phyloP scores from a whole-genome alignment of 805 yeast genomes.

The Kodamaea kaohsiungensis region DNA sequence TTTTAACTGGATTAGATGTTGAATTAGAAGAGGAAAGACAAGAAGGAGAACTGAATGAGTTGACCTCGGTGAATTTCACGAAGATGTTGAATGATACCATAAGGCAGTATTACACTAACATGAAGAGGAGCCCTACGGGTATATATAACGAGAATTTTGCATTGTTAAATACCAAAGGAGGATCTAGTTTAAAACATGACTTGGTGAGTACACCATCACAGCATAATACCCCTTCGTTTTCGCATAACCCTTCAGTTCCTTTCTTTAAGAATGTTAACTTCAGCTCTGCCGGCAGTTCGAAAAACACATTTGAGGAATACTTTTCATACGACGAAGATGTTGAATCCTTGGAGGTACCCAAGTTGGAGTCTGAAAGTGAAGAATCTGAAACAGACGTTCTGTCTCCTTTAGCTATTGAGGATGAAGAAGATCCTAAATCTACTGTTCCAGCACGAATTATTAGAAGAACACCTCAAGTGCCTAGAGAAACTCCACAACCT shows the following conservation, averaged over 20 bases:
- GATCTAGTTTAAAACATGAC: constrained; percentile 2
- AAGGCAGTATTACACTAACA: constrained; percentile 30
- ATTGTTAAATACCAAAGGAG: constrained; percentile 23
- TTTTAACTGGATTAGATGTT: constrained; percentile 28
- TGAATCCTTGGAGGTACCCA: background rate
- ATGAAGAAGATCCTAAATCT: constrained; percentile 10
- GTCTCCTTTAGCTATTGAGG: constrained; percentile 8
- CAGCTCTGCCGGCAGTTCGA: constrained; percentile 17
- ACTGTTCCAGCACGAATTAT: constrained; percentile 9
- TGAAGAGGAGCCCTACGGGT: constrained; percentile 31
- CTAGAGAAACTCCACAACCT: background rate
- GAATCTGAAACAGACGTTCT: constrained; percentile 10
- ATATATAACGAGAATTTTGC: constrained; percentile 36
- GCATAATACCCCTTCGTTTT: constrained; percentile 8
- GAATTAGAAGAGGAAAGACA: constrained; percentile 12
- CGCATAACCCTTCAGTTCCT: constrained; percentile 23
- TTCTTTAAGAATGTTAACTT: constrained; percentile 41
- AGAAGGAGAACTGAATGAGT: constrained; percentile 8
- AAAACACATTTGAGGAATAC: constrained; percentile 32
- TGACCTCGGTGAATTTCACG: constrained; percentile 31
- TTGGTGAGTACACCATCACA: constrained; percentile 8
- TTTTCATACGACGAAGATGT: constrained; percentile 31
- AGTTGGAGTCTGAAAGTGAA: constrained; percentile 10
- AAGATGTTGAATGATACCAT: constrained; percentile 42
- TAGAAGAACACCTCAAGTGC: background rate